Base-by-base conservation (phyloP, 352 stramenopile species). In the Pythium plurisporium region DNA sequence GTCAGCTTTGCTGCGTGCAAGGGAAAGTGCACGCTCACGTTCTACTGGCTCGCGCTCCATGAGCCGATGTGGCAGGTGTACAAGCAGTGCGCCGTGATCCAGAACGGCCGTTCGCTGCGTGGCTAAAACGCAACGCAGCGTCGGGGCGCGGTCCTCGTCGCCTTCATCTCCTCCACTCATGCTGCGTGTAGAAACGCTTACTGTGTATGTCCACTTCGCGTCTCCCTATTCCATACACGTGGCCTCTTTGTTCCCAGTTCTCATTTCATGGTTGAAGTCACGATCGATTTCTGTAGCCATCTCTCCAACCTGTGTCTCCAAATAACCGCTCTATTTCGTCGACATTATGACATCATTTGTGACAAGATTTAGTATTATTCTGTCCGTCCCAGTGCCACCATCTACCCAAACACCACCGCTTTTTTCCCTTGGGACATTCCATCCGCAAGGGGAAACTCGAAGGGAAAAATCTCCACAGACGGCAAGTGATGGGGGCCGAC, bases 21-120 rank as follows among this genome's bases (percentile, higher is more conserved):
- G 33, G 59, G 52, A 31, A 63, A 59, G 31, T 72, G 65, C 50
- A 30, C 27, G 38, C 55, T 72, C 10, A 62, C 55, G 27, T 72
- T 72, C 57, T 72, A 69, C 53, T 68, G 64, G 65, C 47, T 72
- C 19, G 65, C 59, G 9, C 62, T 72, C 6, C 65, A 72, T 38
- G 65, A 72, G 22, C 47, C 65, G 10, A 23, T 55, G 22, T 72
- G 65, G 65, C 65, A 72, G 42, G 48, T 72, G 29, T 72, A 72
- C 65, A 72, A 69, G 55, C 48, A 64, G 49, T 69, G 62, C 33
- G 62, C 41, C 26, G 23, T 38, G 23, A 69, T 69, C 54, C 49
- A 69, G 47, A 64, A 61, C 49, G 42, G 53, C 26, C 44, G 44
- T 19, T 36, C 17, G 26, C 29, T 51, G 26, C 27, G 38, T 44